Conservation (phyloP, 208 protist genomes). For the Trichomonas gallinae region DNA sequence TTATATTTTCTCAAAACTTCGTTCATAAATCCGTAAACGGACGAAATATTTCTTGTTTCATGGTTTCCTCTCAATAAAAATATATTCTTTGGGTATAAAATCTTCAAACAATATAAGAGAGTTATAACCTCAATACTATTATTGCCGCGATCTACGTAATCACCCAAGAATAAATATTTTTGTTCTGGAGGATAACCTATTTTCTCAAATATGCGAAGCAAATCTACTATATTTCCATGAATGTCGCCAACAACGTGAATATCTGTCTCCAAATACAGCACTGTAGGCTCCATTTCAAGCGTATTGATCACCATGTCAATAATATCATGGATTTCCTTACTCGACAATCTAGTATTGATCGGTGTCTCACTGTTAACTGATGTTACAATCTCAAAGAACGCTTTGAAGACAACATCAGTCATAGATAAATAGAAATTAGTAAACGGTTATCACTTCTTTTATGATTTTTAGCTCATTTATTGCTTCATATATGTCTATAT, state of each 20-base stretch:
- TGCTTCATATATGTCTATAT: no score
- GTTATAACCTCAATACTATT: conserved; percentile 30
- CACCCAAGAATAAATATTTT: conserved; percentile 25
- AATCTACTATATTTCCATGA: background rate
- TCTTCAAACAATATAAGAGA: conserved; percentile 27
- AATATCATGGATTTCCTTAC: no score
- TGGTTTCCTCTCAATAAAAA: conserved; percentile 40
- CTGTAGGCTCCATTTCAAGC: no score
- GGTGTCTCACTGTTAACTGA: no score
- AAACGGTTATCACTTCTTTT: no score
- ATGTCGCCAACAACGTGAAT: background rate
- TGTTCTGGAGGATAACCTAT: background rate
- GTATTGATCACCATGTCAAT: no score
- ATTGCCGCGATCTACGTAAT: conserved; percentile 39
- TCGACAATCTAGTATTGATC: no score
- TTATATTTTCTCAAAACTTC: conserved; percentile 21
- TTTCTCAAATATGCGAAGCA: background rate
- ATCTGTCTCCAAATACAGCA: no score
- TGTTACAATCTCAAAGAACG: no score
- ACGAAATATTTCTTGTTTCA: conserved; percentile 30
- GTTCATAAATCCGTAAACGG: conserved; percentile 28
- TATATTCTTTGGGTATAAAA: conserved; percentile 32
- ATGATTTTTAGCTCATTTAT: no score
- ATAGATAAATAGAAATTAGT: no score
- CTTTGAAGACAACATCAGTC: no score